Percentiles rank a stretch among this genome's conserved stretches.
Evolutionary conservation across 495 filamentous ascomycete species (phyloP).

Genomic region (Penicillium pulvis): DNA sequence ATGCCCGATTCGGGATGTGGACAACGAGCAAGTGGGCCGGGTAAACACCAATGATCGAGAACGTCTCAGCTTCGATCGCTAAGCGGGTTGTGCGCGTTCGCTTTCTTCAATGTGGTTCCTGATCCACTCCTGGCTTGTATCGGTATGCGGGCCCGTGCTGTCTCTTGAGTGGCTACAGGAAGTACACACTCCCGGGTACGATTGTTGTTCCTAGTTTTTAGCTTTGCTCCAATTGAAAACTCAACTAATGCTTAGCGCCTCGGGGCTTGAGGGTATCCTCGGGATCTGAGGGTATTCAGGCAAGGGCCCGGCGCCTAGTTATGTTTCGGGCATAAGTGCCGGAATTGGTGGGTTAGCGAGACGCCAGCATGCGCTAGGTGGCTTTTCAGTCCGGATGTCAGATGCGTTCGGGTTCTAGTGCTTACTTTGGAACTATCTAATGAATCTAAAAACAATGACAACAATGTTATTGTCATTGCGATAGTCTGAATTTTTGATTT

Average conservation of each 20-base stretch:
- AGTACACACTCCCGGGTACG: conserved; percentile 15
- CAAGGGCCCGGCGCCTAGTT: not conserved
- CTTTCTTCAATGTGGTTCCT: not conserved
- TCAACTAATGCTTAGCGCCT: not conserved
- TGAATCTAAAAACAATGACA: not conserved
- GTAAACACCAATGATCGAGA: not conserved
- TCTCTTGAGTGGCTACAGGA: conserved; percentile 12
- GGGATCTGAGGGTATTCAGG: not conserved
- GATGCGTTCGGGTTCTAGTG: not conserved
- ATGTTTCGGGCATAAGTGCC: not conserved
- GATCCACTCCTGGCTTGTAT: conserved; percentile 5
- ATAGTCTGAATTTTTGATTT: not conserved
- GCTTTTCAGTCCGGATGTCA: not conserved
- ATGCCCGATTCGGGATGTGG: not conserved
- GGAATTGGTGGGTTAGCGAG: not conserved
- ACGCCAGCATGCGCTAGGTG: not conserved
- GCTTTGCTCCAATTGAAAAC: conserved; percentile 9
- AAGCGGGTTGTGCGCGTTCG: conserved; percentile 3
- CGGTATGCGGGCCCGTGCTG: conserved; percentile 8
- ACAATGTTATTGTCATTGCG: not conserved
- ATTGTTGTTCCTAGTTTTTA: conserved; percentile 1
- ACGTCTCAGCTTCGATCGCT: conserved; percentile 6
- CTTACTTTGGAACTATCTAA: not conserved
- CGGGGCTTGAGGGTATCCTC: not conserved
- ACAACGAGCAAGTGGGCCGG: not conserved